Evolutionary conservation across 768 basidiomycete genomes (phyloP).

Genomic region (Xerocomellus intermedius): DNA sequence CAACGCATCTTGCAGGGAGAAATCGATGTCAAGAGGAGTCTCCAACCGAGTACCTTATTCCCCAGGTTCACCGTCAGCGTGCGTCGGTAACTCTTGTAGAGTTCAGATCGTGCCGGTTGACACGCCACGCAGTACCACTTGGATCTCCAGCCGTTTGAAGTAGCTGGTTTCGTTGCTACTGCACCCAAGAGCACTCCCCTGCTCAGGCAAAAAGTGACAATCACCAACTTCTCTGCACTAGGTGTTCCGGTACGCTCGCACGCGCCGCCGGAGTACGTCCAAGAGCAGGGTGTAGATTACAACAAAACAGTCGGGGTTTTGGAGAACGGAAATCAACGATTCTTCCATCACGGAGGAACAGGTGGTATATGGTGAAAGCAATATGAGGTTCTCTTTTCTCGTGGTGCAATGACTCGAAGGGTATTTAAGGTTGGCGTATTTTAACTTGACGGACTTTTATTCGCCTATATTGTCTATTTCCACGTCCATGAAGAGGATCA

Average conservation of each 20-base stretch:
- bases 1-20: constrained; percentile 48
- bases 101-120: neutral
- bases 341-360: constrained; percentile 28
- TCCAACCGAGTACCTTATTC: constrained; percentile 46
- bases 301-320: constrained; percentile 50
- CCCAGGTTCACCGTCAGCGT: constrained; percentile 49
- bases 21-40: constrained; percentile 42
- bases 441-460: neutral
- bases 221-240: constrained; percentile 39
- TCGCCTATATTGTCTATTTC: constrained; percentile 6
- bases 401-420: neutral
- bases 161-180: constrained; percentile 40
- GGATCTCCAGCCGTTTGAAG: constrained; percentile 42
- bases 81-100: constrained; percentile 14
- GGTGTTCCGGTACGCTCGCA: constrained; percentile 44
- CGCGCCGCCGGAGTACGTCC: constrained; percentile 53
- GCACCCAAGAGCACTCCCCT: constrained; percentile 29
- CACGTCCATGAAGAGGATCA: constrained; percentile 48
- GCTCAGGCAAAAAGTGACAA: constrained; percentile 39
- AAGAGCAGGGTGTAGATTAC: constrained; percentile 44
- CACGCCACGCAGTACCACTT: constrained; percentile 41
- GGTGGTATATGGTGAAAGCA: neutral
- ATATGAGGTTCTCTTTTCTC: neutral
- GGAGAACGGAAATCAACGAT: constrained; percentile 58
- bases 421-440: neutral